These are phyloP conservation scores for Candida gigantensis DNA, from an alignment of 1,139 yeast genomes.

Conservation along the genomic window DNA sequence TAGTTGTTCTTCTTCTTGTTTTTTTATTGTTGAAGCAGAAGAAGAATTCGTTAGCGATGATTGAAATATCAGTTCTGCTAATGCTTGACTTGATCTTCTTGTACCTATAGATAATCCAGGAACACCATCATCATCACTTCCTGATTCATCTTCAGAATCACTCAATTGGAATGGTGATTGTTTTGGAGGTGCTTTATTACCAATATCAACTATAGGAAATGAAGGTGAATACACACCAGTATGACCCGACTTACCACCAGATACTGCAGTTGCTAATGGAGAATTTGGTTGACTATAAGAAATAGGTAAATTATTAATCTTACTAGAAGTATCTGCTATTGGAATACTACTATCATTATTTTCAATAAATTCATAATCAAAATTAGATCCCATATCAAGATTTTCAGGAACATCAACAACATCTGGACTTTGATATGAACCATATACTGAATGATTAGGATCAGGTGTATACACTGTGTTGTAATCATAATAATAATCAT, in stretches of 20 bases:
- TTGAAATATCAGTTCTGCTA: conserved; percentile 47
- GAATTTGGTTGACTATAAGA: conserved; percentile 13
- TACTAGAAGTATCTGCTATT: conserved; percentile 23
- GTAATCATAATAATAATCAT: conserved; percentile 84
- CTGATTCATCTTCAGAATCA: conserved; percentile 22
- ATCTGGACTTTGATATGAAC: conserved; percentile 32
- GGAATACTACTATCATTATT: conserved; percentile 19
- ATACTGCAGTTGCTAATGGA: conserved; percentile 8
- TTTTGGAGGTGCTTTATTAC: conserved; percentile 7
- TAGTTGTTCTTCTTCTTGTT: conserved; percentile 16
- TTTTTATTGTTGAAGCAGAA: too few species aligned
- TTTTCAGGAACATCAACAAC: conserved; percentile 50
- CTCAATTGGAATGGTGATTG: conserved; percentile 20
- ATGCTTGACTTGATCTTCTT: conserved; percentile 44
- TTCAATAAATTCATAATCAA: conserved; percentile 38
- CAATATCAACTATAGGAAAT: conserved; percentile 3
- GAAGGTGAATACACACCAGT: conserved; percentile 4
- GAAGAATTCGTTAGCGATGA: conserved; percentile 1
- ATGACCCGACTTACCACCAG: neutral
- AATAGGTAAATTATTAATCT: conserved; percentile 12
- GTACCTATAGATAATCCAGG: conserved; percentile 45
- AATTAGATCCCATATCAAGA: conserved; percentile 42
- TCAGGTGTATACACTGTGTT: conserved; percentile 74
- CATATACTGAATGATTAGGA: conserved; percentile 48
- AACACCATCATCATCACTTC: conserved; percentile 27